A percentile compares a stretch with the other conserved stretches of the same genome.
Evolutionary conservation across 2,329 filamentous ascomycete species (phyloP).

Genomic region (Ascochyta clinopodiicola): DNA sequence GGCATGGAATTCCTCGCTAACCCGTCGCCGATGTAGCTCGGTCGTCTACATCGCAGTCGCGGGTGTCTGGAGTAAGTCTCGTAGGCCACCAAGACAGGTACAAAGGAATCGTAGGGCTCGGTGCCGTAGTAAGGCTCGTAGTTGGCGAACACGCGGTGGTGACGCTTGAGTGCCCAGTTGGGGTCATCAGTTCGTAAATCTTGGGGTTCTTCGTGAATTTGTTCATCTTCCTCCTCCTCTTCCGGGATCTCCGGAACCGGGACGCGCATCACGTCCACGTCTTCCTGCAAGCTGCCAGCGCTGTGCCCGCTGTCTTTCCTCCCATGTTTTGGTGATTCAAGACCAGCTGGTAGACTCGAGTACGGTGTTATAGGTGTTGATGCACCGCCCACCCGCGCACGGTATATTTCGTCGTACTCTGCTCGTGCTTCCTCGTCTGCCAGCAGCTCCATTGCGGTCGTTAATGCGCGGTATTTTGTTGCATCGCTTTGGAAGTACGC

Average conservation of each 20-base stretch:
- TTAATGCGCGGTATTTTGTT: constrained; percentile 39
- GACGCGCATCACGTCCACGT: not conserved
- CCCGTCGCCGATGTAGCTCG: constrained; percentile 30
- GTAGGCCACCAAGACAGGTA: constrained; percentile 34
- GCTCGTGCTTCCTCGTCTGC: constrained; percentile 35
- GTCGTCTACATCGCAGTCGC: constrained; percentile 24
- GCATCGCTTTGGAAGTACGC: constrained; percentile 39
- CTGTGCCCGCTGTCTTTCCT: constrained; percentile 33
- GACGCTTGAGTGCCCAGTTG: constrained; percentile 36
- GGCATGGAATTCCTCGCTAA: constrained; percentile 29
- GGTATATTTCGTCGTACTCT: constrained; percentile 37
- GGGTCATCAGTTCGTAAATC: constrained; percentile 28
- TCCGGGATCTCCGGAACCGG: constrained; percentile 15
- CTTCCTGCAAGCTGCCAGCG: constrained; percentile 17
- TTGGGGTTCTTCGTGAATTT: constrained; percentile 10
- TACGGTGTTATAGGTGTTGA: constrained; percentile 16
- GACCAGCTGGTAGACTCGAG: constrained; percentile 19
- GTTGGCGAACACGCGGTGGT: constrained; percentile 17
- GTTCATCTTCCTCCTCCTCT: constrained; percentile 25
- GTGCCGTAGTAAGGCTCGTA: constrained; percentile 31
- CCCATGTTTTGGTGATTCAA: constrained; percentile 29
- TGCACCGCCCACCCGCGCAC: constrained; percentile 12
- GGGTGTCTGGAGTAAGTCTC: constrained; percentile 24
- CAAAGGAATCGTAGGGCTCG: constrained; percentile 34
- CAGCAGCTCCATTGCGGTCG: constrained; percentile 40